These are phyloP conservation scores for Chionographis japonica DNA, from an alignment of 106 monocot genomes.

Conservation along the genomic window DNA sequence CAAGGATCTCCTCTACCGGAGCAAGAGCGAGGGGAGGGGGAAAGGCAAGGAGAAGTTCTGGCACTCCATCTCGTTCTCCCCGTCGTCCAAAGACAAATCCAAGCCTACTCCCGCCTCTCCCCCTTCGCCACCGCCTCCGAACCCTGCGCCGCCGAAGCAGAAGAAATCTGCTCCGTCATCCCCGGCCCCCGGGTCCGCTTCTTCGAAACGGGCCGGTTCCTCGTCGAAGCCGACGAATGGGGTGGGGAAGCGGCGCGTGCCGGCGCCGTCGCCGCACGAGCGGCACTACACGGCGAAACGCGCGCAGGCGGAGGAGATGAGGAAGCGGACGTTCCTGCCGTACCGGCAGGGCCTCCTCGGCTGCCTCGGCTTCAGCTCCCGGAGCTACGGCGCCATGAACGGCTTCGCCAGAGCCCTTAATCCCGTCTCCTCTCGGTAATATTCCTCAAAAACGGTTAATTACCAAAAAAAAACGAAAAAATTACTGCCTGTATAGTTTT, in stretches of 20 bases:
- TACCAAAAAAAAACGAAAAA: no score
- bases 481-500: not conserved
- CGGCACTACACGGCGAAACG: conserved; percentile 83
- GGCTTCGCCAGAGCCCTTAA: conserved; percentile 76
- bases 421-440: conserved; percentile 71
- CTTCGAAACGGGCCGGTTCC: not conserved
- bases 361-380: conserved; percentile 83
- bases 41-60: conserved; percentile 68
- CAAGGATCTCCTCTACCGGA: conserved; percentile 89
- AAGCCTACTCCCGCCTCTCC: conserved; percentile 9
- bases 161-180: no score
- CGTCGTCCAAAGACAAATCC: conserved; percentile 11
- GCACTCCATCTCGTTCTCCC: conserved; percentile 52
- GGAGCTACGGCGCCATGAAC: conserved; percentile 77
- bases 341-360: conserved; percentile 94
- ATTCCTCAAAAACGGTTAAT: no score
- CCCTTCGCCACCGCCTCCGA: no score
- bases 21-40: conserved; percentile 87
- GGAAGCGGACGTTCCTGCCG: conserved; percentile 81
- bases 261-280: conserved; percentile 87
- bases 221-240: conserved; percentile 15
- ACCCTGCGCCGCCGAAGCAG: no score
- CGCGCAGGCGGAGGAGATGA: conserved; percentile 91
- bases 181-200: not conserved
- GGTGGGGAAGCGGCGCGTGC: conserved; percentile 28